phyloP scores from a whole-genome alignment of 208 protist genomes.

The Spongospora subterranea region DNA sequence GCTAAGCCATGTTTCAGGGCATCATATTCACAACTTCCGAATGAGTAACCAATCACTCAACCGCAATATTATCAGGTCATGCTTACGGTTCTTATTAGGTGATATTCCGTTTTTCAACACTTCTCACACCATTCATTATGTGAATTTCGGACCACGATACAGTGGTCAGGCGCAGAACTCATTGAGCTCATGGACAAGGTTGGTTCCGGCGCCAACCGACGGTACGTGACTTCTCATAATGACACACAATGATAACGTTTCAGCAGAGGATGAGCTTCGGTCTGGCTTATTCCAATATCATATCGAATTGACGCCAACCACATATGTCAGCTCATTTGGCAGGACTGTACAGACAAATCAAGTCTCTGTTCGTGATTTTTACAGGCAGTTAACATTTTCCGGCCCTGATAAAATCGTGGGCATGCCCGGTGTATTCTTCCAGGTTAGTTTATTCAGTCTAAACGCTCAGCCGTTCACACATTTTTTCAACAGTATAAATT shows the following conservation, averaged over 20 bases:
- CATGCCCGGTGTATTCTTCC: constrained; percentile 47
- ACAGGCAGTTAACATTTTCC: neutral
- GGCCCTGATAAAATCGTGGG: neutral
- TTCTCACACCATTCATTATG: constrained; percentile 11
- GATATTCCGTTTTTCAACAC: constrained; percentile 24
- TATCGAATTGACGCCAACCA: constrained; percentile 49
- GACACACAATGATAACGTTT: neutral
- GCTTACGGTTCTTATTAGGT: neutral
- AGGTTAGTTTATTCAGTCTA: neutral
- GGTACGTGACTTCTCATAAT: neutral
- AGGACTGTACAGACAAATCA: constrained; percentile 21
- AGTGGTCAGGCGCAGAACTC: neutral
- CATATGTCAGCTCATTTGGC: neutral
- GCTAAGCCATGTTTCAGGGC: neutral
- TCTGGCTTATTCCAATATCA: constrained; percentile 48
- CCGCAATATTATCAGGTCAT: neutral
- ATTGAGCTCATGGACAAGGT: neutral
- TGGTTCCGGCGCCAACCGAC: neutral
- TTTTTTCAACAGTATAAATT: neutral
- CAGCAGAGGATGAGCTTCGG: neutral
- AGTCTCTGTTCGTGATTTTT: constrained; percentile 42
- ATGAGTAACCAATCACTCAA: neutral
- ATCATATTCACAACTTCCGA: constrained; percentile 55
- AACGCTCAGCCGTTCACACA: neutral
- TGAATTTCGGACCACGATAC: constrained; percentile 35